phyloP scores from a whole-genome alignment of 768 basidiomycete genomes.

The Collybiopsis luxurians region DNA sequence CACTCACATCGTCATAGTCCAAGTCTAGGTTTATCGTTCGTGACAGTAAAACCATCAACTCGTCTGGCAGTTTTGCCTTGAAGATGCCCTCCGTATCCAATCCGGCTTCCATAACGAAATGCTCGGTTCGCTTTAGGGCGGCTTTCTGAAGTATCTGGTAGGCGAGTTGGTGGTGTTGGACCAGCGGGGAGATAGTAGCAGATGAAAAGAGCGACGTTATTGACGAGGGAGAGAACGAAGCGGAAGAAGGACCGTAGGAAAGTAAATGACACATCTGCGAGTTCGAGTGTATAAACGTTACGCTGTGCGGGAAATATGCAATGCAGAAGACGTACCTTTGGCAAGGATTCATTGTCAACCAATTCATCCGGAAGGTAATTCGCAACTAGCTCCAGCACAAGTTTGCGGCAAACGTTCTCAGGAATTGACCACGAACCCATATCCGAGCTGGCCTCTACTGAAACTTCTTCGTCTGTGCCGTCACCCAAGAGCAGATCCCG shows the following conservation, averaged over 20 bases:
- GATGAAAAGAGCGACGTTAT: too few relatives aligned
- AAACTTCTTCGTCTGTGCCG: too few relatives aligned
- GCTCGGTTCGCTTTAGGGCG: constrained; percentile 72
- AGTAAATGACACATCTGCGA: constrained; percentile 79
- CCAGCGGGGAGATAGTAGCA: constrained; percentile 36
- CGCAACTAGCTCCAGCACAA: constrained; percentile 67
- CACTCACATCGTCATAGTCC: constrained; percentile 20
- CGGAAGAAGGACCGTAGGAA: constrained; percentile 43
- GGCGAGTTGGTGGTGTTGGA: constrained; percentile 57
- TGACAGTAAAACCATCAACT: constrained; percentile 65
- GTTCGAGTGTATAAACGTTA: neutral
- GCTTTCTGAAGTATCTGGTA: constrained; percentile 71
- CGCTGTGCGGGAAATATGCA: neutral
- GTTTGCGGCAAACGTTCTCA: constrained; percentile 61
- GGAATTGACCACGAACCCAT: constrained; percentile 32
- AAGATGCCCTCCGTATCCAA: constrained; percentile 64
- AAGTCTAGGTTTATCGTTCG: constrained; percentile 35
- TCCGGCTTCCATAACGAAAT: constrained; percentile 84
- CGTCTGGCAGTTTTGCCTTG: constrained; percentile 57
- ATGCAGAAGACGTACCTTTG: constrained; percentile 42
- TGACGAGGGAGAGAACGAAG: neutral
- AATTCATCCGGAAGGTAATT: constrained; percentile 56
- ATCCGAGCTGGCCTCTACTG: neutral
- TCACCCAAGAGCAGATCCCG: constrained; percentile 38
- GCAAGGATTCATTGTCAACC: constrained; percentile 60